Evolutionary conservation across 2,329 filamentous ascomycete species (phyloP).

Genomic region (Arachnomyces sp.): DNA sequence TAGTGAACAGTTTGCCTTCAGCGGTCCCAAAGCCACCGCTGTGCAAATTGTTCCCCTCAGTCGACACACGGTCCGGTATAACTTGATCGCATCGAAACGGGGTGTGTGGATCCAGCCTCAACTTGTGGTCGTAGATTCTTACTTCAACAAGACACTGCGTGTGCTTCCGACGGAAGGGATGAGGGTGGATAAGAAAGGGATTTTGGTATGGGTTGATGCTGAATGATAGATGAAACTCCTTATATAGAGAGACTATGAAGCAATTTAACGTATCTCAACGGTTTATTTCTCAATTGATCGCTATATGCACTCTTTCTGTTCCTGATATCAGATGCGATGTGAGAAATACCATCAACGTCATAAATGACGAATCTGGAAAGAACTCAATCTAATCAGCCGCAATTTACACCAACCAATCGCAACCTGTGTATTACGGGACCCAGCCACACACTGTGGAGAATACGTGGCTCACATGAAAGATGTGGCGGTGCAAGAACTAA

Average conservation of each 20-base stretch:
- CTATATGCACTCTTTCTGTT: slow-evolving; percentile 2
- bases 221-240: slow-evolving; percentile 12
- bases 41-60: slow-evolving; percentile 78
- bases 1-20: slow-evolving; percentile 87
- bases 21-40: slow-evolving; percentile 72
- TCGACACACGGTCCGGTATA: slow-evolving; percentile 64
- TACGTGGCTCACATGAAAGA: too few relatives aligned
- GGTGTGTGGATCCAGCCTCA: slow-evolving; percentile 65
- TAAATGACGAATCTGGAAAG: not conserved
- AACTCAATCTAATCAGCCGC: slow-evolving; percentile 1
- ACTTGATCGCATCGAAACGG: slow-evolving; percentile 57
- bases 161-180: slow-evolving; percentile 71
- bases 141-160: slow-evolving; percentile 84
- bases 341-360: too few relatives aligned
- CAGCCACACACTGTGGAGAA: too few relatives aligned
- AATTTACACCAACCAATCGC: not conserved
- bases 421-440: too few relatives aligned
- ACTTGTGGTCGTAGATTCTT: slow-evolving; percentile 75
- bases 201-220: slow-evolving; percentile 37
- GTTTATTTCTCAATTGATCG: not conserved
- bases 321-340: too few relatives aligned
- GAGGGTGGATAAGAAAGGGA: slow-evolving; percentile 47
- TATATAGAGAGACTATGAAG: slow-evolving; percentile 1
- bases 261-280: not conserved
- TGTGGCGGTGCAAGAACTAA: too few relatives aligned